These are phyloP conservation scores for Tilletia walkeri DNA, from an alignment of 1,284 basidiomycete species.

Conservation along the genomic window DNA sequence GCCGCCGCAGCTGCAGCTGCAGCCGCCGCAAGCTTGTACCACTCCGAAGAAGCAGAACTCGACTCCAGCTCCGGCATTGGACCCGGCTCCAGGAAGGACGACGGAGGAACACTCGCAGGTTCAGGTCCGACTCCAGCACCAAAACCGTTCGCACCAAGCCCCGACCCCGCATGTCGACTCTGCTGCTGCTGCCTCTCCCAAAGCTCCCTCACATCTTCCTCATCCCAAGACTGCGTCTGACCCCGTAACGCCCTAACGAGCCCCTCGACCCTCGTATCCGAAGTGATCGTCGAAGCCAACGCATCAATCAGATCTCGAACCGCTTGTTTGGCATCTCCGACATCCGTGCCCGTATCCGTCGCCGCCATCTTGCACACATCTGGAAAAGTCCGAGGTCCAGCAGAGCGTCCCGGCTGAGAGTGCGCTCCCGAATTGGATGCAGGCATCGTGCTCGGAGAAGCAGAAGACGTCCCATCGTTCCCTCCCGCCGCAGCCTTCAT, in stretches of 20 bases:
- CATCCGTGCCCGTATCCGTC: conserved; percentile 3
- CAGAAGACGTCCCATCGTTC: neutral
- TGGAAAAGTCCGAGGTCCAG: neutral
- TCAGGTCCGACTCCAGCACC: neutral
- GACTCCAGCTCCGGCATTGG: too few species aligned
- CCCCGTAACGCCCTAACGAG: neutral
- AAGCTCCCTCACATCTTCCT: neutral
- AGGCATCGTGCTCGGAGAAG: too few species aligned
- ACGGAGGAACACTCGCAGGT: too few species aligned
- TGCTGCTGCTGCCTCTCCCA: neutral
- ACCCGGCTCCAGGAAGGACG: too few species aligned
- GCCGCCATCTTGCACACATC: neutral
- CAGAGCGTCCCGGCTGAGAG: too few species aligned
- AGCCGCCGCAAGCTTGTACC: too few species aligned
- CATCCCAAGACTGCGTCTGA: conserved; percentile 11
- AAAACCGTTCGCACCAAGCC: neutral
- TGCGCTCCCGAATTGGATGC: too few species aligned
- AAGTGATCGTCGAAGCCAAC: neutral
- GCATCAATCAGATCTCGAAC: neutral
- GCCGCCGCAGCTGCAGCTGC: neutral
- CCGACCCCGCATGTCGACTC: neutral
- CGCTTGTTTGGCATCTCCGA: conserved; percentile 12
- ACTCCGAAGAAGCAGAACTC: too few species aligned
- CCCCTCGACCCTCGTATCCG: neutral
- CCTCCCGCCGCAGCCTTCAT: neutral